Evolutionary conservation across 352 stramenopile genomes (phyloP), one percentile per base, ranked within the genome.

Genomic region (Phytophthora europaea): DNA sequence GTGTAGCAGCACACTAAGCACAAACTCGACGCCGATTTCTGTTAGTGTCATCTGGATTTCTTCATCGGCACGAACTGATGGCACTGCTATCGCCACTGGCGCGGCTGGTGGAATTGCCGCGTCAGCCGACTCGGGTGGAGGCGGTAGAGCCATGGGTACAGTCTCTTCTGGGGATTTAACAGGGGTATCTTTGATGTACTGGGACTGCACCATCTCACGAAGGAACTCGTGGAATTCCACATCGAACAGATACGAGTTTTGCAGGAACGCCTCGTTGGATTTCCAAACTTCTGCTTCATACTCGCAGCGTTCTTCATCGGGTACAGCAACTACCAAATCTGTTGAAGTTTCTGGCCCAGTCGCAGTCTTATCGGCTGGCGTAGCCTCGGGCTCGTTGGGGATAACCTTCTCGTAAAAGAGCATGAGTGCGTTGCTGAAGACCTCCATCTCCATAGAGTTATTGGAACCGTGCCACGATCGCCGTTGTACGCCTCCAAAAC

Each of bases 381-480:
- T 68, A 38, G 69, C 75, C 23, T 75, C 70, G 31, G 78, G 82
- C 20, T 91, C 74, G 0, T 80, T 80, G 15, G 81, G 86, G 13
- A 87, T 78, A 26, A 99, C 92, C 79, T 99, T 99, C 70, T 99
- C 98, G 71, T 99, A 99, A 73, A 99, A 99, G 0, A 99, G 84
- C 96, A 99, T 99, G 6, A 99, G 81, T 5, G 98, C 98, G 75
- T 99, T 99, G 59, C 97, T 98, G 77, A 99, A 99, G 15, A 99
- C 94, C 77, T 99, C 98, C 85, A 98, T 98, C 75, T 99, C 98
- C 78, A 99, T 97, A 20, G 94, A 96, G 69, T 98, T 98, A 65
- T 79, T 97, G 22, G 98, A 90, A 18, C 98, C 98, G 73, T 99
- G 95, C 92, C 95, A 99, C 23, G 85, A 94, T 18, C 88, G 87